Conservation (phyloP, 768 basidiomycete genomes). For the Amanita pallidorosea region DNA sequence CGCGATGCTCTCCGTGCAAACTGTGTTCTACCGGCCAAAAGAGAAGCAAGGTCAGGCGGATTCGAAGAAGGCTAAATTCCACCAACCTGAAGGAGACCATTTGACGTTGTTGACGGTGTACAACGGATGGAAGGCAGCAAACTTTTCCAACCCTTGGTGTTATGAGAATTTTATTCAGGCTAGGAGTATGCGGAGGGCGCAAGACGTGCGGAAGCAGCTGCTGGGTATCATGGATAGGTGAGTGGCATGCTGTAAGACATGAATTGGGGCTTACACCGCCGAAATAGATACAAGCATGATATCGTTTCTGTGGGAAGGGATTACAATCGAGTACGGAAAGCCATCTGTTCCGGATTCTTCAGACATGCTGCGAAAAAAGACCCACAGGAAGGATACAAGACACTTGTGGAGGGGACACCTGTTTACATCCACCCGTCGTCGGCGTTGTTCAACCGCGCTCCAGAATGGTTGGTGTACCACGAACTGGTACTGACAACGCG, state of each 20-base stretch:
- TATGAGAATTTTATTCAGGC: slow-evolving; percentile 99
- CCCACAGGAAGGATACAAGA: slow-evolving; percentile 97
- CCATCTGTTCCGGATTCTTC: slow-evolving; percentile 97
- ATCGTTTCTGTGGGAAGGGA: slow-evolving; percentile 88
- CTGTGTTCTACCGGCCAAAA: slow-evolving; percentile 97
- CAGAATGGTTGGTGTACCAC: slow-evolving; percentile 95
- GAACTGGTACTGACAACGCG: slow-evolving; percentile 95
- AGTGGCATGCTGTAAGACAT: slow-evolving; percentile 12
- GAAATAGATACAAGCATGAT: slow-evolving; percentile 85
- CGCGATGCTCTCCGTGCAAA: slow-evolving; percentile 95
- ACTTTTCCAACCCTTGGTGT: slow-evolving; percentile 98
- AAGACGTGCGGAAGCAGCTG: slow-evolving; percentile 96
- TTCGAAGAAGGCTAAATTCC: slow-evolving; percentile 99
- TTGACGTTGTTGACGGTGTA: slow-evolving; percentile 88
- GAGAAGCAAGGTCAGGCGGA: slow-evolving; percentile 99
- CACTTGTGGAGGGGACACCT: slow-evolving; percentile 93
- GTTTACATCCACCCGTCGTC: slow-evolving; percentile 98
- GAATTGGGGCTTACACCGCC: slow-evolving; percentile 2
- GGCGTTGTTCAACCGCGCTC: slow-evolving; percentile 91
- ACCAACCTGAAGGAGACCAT: slow-evolving; percentile 97
- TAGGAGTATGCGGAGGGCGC: slow-evolving; percentile 91
- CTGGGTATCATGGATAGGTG: slow-evolving; percentile 98
- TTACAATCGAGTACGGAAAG: slow-evolving; percentile 86
- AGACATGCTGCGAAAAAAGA: slow-evolving; percentile 98
- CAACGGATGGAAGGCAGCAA: slow-evolving; percentile 96